Conservation (phyloP, 306 rosid species). For the Prunus persica region Prunus_persica_NCBIv2 NC_034016.1:14817501-14818000, state of each 20-base stretch:
- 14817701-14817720: background rate
- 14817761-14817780: background rate
- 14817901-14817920: conserved; percentile 11
- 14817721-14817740: background rate
- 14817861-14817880: conserved; percentile 9
- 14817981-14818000: conserved; percentile 27
- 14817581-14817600: conserved; percentile 18
- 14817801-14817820: conserved; percentile 4
- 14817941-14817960: conserved; percentile 6
- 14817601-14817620: background rate
- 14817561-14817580: background rate
- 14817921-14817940: conserved; percentile 12
- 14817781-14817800: conserved; percentile 1
- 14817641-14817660: background rate
- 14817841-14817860: background rate
- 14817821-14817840: conserved; percentile 17
- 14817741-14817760: too few species aligned
- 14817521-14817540: conserved; percentile 40
- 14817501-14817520: conserved; percentile 27
- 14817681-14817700: background rate
- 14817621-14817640: background rate
- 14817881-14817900: conserved; percentile 11
- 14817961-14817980: conserved; percentile 33
- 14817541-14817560: conserved; percentile 22
- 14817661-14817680: background rate